Evolutionary conservation across 306 rosid species (phyloP).

Genomic region (Hylodesmum podocarpum): DNA sequence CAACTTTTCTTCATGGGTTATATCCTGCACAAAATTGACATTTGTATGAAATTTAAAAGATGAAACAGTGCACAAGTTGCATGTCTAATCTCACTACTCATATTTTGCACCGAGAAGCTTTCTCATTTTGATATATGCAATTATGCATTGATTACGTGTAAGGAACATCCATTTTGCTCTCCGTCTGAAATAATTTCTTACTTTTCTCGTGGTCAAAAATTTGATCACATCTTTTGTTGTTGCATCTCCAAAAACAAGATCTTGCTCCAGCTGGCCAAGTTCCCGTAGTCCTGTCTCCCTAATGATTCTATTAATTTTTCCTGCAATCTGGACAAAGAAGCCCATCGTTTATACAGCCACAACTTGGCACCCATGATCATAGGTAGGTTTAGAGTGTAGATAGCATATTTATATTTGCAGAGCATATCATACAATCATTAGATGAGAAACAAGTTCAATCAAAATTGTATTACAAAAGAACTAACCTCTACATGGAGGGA

Average conservation of each 20-base stretch:
- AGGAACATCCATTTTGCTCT: background rate
- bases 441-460: background rate
- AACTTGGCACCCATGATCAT: background rate
- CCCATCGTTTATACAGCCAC: constrained; percentile 19
- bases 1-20: constrained; percentile 80
- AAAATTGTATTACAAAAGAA: constrained; percentile 23
- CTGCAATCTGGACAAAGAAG: constrained; percentile 75
- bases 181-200: constrained; percentile 39
- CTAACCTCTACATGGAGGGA: constrained; percentile 97
- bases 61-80: constrained; percentile 1
- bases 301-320: constrained; percentile 65
- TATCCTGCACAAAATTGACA: constrained; percentile 64
- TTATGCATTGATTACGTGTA: constrained; percentile 2
- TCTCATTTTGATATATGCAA: constrained; percentile 13
- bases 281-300: constrained; percentile 82
- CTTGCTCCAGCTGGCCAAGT: constrained; percentile 94
- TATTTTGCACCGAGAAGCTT: constrained; percentile 12
- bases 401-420: constrained; percentile 10
- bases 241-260: constrained; percentile 95
- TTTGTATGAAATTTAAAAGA: background rate
- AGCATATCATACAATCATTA: constrained; percentile 20
- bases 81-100: background rate
- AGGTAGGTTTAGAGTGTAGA: background rate
- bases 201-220: constrained; percentile 67
- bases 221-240: constrained; percentile 90